A percentile compares a stretch with the other conserved stretches of the same genome.
These are phyloP conservation scores for Ustilago shanxiensis DNA, from an alignment of 1,284 basidiomycete genomes.

Conservation along the genomic window DNA sequence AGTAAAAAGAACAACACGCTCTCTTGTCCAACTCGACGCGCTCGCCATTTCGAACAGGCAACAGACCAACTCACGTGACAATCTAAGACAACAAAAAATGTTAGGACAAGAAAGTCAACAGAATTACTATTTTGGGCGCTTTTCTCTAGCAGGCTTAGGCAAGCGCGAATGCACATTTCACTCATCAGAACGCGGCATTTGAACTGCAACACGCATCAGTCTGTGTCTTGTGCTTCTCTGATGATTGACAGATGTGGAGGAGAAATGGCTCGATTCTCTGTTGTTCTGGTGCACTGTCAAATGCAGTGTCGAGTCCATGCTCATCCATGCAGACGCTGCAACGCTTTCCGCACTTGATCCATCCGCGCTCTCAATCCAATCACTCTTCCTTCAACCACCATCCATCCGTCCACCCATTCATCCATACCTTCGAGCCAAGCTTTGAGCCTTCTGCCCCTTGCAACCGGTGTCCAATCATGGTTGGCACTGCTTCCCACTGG, in stretches of 20 bases:
- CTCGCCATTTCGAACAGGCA: neutral
- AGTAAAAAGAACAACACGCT: slow-evolving; percentile 35
- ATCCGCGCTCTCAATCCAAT: slow-evolving; percentile 4
- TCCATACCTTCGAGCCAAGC: no score
- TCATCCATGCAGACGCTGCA: no score
- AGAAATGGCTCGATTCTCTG: neutral
- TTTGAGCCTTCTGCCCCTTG: slow-evolving; percentile 1
- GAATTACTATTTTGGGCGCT: neutral
- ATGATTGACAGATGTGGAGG: slow-evolving; percentile 3
- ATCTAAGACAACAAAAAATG: neutral
- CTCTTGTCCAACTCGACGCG: slow-evolving; percentile 31
- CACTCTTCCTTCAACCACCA: neutral
- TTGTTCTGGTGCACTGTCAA: neutral
- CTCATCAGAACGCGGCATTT: slow-evolving; percentile 5
- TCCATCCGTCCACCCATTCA: slow-evolving; percentile 5
- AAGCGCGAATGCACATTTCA: slow-evolving; percentile 1
- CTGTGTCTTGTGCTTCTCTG: neutral
- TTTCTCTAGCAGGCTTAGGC: neutral
- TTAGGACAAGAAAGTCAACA: neutral
- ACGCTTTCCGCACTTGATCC: neutral
- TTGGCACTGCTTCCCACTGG: slow-evolving; percentile 32
- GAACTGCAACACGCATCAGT: neutral
- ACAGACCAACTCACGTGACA: slow-evolving; percentile 20
- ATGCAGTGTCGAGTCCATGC: no score
- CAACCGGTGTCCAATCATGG: slow-evolving; percentile 11